Conservation (phyloP, 1,284 basidiomycete genomes). For the Apiotrichum porosum region DNA sequence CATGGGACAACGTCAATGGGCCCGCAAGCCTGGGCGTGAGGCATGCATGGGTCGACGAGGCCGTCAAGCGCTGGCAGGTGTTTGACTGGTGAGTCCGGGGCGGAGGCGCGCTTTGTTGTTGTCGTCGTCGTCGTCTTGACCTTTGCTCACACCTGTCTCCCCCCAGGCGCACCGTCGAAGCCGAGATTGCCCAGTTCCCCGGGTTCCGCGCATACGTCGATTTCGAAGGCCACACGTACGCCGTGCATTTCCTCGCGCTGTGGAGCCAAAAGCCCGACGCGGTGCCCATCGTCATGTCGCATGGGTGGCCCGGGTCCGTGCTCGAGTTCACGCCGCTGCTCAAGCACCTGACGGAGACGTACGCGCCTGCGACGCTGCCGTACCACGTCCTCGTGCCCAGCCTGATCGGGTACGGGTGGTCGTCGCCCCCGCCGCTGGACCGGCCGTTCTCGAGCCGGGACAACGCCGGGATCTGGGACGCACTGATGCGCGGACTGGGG, state of each 20-base stretch:
- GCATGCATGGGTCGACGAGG: constrained; percentile 24
- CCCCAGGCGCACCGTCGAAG: constrained; percentile 29
- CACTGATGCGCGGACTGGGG: constrained; percentile 45
- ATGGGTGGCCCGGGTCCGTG: constrained; percentile 46
- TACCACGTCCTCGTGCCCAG: constrained; percentile 37
- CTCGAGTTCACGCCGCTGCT: constrained; percentile 42
- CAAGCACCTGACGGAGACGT: constrained; percentile 21
- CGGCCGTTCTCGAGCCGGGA: constrained; percentile 32
- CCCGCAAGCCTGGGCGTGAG: constrained; percentile 21
- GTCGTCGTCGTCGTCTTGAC: no score
- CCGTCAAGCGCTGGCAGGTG: constrained; percentile 22
- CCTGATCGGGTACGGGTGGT: constrained; percentile 41
- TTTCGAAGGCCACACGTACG: constrained; percentile 13
- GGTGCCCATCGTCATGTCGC: constrained; percentile 38
- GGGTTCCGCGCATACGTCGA: constrained; percentile 23
- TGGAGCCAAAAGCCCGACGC: constrained; percentile 33
- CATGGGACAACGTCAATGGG: constrained; percentile 36
- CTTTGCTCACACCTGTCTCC: no score
- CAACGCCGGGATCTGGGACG: constrained; percentile 34
- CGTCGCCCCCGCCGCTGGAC: constrained; percentile 36
- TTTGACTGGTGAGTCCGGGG: constrained; percentile 28
- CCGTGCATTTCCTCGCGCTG: constrained; percentile 39
- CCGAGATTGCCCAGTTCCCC: constrained; percentile 27
- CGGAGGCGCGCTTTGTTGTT: no score
- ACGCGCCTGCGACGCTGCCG: constrained; percentile 27